Base-by-base conservation (phyloP, 305 asterid genomes). In the Coffea humblotiana region DNA sequence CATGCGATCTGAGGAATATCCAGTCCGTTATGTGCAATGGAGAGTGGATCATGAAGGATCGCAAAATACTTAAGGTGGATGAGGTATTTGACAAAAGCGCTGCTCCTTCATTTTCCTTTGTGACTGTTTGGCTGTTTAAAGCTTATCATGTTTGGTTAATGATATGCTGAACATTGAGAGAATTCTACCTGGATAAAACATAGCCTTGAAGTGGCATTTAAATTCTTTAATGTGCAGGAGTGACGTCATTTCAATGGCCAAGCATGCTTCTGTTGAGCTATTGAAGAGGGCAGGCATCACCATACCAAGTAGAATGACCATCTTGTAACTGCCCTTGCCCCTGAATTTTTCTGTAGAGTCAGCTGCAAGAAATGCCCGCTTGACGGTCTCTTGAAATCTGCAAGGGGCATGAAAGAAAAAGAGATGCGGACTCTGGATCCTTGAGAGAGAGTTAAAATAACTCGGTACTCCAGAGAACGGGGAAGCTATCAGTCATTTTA, bases 1-100 rank as follows among this genome's bases (percentile, higher is more conserved):
- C 89, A 86, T 90, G 95, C 90, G 97, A 71, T 88, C 86, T 25
- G 97, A 93, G 85, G 85, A 93, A 91, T 58, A 91, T 90, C 21
- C 79, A 86, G 37, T 90, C 95, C 0, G 84, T 93, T 35, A 87
- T 91, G 93, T 90, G 97, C 85, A 88, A 90, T 18, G 97, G 97
- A 21, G 87, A 84, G 16, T 91, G 97, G 97, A 87, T 93, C 79
- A 92, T 93, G 98, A 82, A 85, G 79, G 94, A 91, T 69, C 83
- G 82, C 76, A 90, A 85, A 60, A 88, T 92, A 75, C 54, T 85
- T 74, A 88, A 88, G 35, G 78, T 90, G 71, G 86, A 89, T 54
- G 95, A 93, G 97, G 97, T 89, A 89, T 68, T 51, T n/a, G 25
- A 27, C n/a, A 16, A 73, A 73, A 70, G 27, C 4, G 25, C 68